Evolutionary conservation across 768 basidiomycete species (phyloP), one percentile per base, ranked within the genome.

Genomic region (Kwoniella europaea): DNA sequence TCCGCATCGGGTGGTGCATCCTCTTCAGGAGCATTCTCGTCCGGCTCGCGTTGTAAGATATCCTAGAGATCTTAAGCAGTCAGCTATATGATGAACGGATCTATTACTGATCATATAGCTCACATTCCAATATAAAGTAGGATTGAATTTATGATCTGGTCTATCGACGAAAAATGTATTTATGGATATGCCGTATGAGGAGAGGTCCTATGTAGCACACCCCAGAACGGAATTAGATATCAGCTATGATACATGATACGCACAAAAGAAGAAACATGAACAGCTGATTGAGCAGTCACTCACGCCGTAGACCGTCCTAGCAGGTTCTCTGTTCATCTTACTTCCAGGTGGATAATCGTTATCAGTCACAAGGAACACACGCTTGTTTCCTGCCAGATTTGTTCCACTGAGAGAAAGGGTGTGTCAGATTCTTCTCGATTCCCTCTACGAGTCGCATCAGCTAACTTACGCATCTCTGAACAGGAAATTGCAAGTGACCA

Each of bases 321-420:
- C 81, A 3, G 81, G 80, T 42, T 69, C 75, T 43, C 71, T 44
- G 50, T 71, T 75, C 29, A 66, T 63, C 5, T 44, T 29, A 29
- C 63, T 67, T 35, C 80, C 78, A 13, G 76, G 75, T 0, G 94
- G 94, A 74, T 91, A 84, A 75, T 94, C 93, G 74, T 92, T 90
- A 79, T 98, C 91, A 0, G 97, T 98, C 54, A 99, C 91, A 50
- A 96, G 85, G 81, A 98, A 98, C 0, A 98, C 88, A 5, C 94
- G 90, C 80, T 96, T 95, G n/a, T 91, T 90, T 2, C 93, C 92
- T 0, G 90, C 92, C 79, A 94, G 60, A 58, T 83, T 84, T 24
- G 84, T 82, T 13, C 74, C 76, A 4, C 93, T 22, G 90, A 90
- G 52, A 15, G 7, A 35, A 35, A 35, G 6, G 35, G 7, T 35